A percentile compares a stretch with the other conserved stretches of the same genome.
Evolutionary conservation across 192 early-diverging fungal species (phyloP).

Genomic region (Coemansia sp.): DNA sequence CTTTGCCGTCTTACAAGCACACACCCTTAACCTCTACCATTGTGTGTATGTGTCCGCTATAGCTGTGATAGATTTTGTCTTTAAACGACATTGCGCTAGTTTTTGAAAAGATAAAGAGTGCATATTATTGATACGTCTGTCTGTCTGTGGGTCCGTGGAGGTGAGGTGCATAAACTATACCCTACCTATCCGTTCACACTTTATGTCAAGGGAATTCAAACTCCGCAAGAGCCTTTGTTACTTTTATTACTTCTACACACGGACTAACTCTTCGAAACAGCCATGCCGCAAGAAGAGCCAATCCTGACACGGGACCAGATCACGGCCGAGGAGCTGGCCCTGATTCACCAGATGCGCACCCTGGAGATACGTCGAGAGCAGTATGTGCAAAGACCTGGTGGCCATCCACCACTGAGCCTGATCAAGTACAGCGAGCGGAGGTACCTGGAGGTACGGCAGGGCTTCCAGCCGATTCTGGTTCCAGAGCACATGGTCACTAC

Average conservation of each 20-base stretch:
- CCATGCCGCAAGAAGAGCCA: slow-evolving; percentile 9
- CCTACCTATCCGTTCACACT: no score
- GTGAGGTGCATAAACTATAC: neutral
- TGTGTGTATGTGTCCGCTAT: neutral
- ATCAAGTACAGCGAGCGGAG: slow-evolving; percentile 18
- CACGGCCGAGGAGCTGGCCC: slow-evolving; percentile 13
- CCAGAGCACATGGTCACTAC: slow-evolving; percentile 17
- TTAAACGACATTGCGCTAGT: neutral
- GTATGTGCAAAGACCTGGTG: slow-evolving; percentile 1
- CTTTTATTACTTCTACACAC: no score
- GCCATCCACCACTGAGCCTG: slow-evolving; percentile 18
- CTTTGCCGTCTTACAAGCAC: neutral
- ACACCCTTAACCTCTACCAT: neutral
- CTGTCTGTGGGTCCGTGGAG: no score
- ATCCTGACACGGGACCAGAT: slow-evolving; percentile 11
- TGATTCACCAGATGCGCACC: slow-evolving; percentile 28
- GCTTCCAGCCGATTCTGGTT: slow-evolving; percentile 34
- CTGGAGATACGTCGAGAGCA: slow-evolving; percentile 22
- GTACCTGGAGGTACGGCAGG: slow-evolving; percentile 37
- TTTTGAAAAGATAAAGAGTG: neutral
- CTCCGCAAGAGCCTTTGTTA: neutral
- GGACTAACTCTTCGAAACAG: neutral
- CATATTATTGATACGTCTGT: no score
- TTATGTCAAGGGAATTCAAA: neutral
- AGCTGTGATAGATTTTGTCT: neutral